Percentiles rank a stretch among this genome's conserved stretches.
Evolutionary conservation across 192 early-diverging fungal species (phyloP).

Genomic region (Chytriomyces hyalinus): DNA sequence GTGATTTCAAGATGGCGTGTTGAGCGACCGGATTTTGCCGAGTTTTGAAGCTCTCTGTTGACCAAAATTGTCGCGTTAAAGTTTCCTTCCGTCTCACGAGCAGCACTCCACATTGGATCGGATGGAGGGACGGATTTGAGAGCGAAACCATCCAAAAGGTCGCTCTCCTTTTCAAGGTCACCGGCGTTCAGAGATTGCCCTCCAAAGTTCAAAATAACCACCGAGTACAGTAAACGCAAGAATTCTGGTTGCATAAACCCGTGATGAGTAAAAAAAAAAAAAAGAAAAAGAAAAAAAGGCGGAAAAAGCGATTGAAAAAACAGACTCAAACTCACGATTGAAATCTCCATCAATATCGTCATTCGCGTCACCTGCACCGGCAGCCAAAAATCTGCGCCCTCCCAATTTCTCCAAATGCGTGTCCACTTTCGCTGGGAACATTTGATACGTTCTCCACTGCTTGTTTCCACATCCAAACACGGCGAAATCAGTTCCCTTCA

Average conservation of each 20-base stretch:
- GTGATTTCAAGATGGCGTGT: constrained; percentile 52
- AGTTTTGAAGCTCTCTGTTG: constrained; percentile 52
- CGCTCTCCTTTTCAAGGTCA: not conserved
- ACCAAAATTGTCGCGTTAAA: constrained; percentile 41
- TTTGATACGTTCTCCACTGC: constrained; percentile 65
- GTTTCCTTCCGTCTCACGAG: not conserved
- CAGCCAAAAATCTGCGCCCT: constrained; percentile 44
- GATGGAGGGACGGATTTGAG: not conserved
- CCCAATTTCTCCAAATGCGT: constrained; percentile 52
- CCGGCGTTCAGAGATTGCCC: not conserved
- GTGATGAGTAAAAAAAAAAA: not conserved
- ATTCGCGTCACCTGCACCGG: constrained; percentile 55
- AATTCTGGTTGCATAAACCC: constrained; percentile 6
- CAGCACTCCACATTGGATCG: constrained; percentile 1
- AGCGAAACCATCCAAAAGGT: constrained; percentile 5
- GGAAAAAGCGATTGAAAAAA: not conserved
- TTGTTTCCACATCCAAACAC: constrained; percentile 68
- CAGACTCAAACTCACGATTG: constrained; percentile 6
- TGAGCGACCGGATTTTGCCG: constrained; percentile 40
- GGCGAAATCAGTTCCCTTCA: constrained; percentile 51
- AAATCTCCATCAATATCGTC: constrained; percentile 44
- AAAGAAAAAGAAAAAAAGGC: not conserved
- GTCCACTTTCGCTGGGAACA: constrained; percentile 57
- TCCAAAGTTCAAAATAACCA: not conserved
- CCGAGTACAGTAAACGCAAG: not conserved